Percentiles rank a stretch among this genome's conserved stretches.
phyloP scores from a whole-genome alignment of 129 eudicot species.

The Helianthus tuberosus region DNA sequence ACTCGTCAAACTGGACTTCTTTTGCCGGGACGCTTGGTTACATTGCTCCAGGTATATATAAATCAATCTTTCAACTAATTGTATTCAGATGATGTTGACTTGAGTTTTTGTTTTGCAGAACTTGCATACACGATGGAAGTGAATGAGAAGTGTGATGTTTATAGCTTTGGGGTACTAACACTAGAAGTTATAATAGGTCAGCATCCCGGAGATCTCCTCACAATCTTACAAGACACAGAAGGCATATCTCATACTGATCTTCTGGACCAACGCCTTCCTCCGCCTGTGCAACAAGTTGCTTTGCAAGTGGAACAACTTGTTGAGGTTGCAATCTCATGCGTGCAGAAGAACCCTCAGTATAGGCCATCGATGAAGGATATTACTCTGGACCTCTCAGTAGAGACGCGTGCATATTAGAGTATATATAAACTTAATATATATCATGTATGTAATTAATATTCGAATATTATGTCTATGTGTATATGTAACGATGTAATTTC shows the following conservation, averaged over 20 bases:
- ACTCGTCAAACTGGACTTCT: background rate
- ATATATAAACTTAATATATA: too few relatives aligned
- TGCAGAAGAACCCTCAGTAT: background rate
- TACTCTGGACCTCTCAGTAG: background rate
- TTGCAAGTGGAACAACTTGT: background rate
- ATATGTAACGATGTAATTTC: too few relatives aligned
- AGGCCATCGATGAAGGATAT: background rate
- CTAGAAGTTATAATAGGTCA: conserved; percentile 1
- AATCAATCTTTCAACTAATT: background rate
- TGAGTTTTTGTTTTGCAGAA: background rate
- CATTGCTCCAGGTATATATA: background rate
- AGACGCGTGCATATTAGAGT: too few relatives aligned
- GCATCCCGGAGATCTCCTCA: background rate
- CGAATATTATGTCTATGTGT: too few relatives aligned
- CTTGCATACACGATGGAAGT: conserved; percentile 2
- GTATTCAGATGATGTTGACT: background rate
- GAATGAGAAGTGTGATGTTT: background rate
- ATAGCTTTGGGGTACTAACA: conserved; percentile 1
- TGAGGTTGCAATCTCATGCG: background rate
- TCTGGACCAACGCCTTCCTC: background rate
- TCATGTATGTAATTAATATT: too few relatives aligned
- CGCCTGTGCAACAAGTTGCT: background rate
- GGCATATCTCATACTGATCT: background rate
- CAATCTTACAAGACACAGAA: background rate
- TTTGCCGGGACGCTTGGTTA: background rate